phyloP scores from a whole-genome alignment of 2,329 filamentous ascomycete species.

The Monosporascus sp. region DNA sequence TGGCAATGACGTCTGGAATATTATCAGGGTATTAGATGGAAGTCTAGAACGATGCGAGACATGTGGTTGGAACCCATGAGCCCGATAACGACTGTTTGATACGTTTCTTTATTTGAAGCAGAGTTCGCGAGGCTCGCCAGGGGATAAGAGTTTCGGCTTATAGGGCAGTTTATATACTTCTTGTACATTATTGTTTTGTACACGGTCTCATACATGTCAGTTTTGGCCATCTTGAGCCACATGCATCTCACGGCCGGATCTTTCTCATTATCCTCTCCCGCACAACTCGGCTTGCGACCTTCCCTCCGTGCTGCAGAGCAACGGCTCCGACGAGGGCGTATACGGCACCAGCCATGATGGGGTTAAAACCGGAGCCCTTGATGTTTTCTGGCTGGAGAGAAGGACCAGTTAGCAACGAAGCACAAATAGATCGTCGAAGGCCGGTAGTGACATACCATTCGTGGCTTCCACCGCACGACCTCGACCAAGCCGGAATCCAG shows the following conservation, averaged over 20 bases:
- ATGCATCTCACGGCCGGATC: conserved; percentile 16
- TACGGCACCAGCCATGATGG: conserved; percentile 71
- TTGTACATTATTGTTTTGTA: conserved; percentile 13
- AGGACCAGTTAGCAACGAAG: conserved; percentile 12
- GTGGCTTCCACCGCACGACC: conserved; percentile 85
- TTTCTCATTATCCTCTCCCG: conserved; percentile 67
- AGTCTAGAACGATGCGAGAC: no score
- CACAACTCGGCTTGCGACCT: conserved; percentile 68
- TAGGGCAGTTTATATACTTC: background rate
- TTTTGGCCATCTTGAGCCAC: background rate
- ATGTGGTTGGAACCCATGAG: no score
- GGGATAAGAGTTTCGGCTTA: no score
- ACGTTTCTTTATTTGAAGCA: no score
- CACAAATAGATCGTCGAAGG: background rate
- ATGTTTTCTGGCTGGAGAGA: conserved; percentile 56
- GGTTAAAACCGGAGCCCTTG: conserved; percentile 64
- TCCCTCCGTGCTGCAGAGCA: conserved; percentile 79
- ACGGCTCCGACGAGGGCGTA: conserved; percentile 86
- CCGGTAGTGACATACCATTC: conserved; percentile 53
- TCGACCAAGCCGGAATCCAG: conserved; percentile 63
- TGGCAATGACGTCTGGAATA: no score
- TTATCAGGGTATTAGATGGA: no score
- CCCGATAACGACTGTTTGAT: no score
- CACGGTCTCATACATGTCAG: conserved; percentile 16
- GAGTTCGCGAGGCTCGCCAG: no score